Base-by-base conservation (phyloP, 2,329 filamentous ascomycete genomes). In the Cytospora mali region DNA sequence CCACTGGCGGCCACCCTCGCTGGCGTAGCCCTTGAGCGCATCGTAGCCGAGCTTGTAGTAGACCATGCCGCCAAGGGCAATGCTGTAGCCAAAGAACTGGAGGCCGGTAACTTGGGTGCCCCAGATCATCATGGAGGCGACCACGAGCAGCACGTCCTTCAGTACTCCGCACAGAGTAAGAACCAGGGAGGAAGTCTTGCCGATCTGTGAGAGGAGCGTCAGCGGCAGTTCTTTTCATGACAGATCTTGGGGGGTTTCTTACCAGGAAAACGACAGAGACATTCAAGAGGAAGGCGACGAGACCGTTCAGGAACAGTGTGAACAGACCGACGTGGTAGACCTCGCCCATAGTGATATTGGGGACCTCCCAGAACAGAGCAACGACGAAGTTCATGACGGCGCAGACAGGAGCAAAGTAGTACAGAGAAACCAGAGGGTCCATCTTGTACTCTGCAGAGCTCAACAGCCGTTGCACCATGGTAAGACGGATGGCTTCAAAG, bases 1-100 rank as follows among this genome's bases (percentile, higher is more conserved):
- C 93, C 93, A 96, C 65, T 88, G 85, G 74, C 92, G 90, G 72
- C 83, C 82, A 60, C 83, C 89, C 69, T 93, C 88, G 66, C 83
- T 81, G 64, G 89, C 78, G 75, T 94, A 92, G 73, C 89, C 89
- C 82, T 90, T 93, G 73, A 97, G 80, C 75, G 92, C 90, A 64
- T 96, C 92, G 64, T 84, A 86, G 62, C 91, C 91, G 65, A 94
- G 88, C 84, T 93, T 93, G 84, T 93, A 94, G 84, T 92, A 93
- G 68, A 92, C 77, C 79, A 95, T 90, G 71, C 91, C 91, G 66
- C 80, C 82, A 31, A 94, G 85, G 56, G 91, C 90, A 73, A 94
- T 91, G 75, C 82, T 84, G 83, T 94, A 95, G 69, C 91, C 91
- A 74, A 94, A 93, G 75, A 90, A 88, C 80, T 95, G 91, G 62